Percentiles rank a stretch among this genome's conserved stretches.
Conservation (phyloP, 2,329 filamentous ascomycete species). For the Neopestalotiopsis sp. region DNA sequence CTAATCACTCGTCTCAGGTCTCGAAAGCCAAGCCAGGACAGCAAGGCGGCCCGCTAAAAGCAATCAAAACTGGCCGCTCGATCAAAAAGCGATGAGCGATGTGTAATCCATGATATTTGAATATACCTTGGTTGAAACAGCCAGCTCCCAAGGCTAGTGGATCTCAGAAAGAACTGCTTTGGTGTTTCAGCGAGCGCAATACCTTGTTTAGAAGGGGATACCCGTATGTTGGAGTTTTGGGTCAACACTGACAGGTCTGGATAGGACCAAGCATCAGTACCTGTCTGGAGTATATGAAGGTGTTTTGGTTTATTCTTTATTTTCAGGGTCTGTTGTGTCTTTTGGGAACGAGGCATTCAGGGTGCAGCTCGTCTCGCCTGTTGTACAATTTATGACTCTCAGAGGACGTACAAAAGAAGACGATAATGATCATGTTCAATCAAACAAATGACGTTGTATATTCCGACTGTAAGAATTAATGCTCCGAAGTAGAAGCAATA, state of each 20-base stretch:
- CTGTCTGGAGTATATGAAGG: constrained; percentile 8
- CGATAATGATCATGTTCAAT: neutral
- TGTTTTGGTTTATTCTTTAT: constrained; percentile 9
- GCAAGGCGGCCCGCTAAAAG: constrained; percentile 19
- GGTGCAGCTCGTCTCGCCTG: neutral
- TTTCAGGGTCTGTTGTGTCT: neutral
- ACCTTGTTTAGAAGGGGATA: constrained; percentile 18
- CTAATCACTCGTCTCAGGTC: constrained; percentile 16
- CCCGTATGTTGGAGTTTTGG: constrained; percentile 20
- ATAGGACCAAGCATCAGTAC: neutral
- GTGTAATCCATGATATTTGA: neutral
- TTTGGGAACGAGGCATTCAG: neutral
- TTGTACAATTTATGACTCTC: neutral
- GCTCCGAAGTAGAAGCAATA: neutral
- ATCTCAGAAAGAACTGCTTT: neutral
- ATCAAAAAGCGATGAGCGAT: constrained; percentile 15
- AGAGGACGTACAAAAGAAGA: neutral
- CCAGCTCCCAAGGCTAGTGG: neutral
- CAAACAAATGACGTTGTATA: neutral
- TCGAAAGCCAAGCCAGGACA: constrained; percentile 23
- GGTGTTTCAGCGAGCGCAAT: constrained; percentile 10
- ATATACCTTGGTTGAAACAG: constrained; percentile 4
- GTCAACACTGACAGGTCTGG: constrained; percentile 8
- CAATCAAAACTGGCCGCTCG: constrained; percentile 20
- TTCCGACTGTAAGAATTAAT: neutral